These are phyloP conservation scores for Pichia occidentalis DNA, from an alignment of 805 yeast genomes.

Conservation along the genomic window DNA sequence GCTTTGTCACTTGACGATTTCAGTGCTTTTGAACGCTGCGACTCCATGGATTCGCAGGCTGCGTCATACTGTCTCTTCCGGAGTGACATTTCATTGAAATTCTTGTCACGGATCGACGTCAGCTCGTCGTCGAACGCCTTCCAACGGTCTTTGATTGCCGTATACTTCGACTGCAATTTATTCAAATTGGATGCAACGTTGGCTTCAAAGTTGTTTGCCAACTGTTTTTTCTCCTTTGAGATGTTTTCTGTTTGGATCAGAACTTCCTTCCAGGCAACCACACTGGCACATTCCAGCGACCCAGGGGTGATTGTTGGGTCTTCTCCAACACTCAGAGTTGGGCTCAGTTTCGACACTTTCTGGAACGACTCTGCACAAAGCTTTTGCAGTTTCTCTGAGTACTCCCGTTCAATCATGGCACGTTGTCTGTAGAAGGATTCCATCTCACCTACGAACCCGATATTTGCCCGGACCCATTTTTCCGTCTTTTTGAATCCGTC, in stretches of 20 bases:
- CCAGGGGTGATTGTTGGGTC: conserved; percentile 91
- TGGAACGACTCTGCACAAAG: conserved; percentile 65
- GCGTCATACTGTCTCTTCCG: conserved; percentile 75
- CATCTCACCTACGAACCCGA: conserved; percentile 70
- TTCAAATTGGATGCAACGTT: conserved; percentile 58
- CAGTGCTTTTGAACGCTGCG: conserved; percentile 66
- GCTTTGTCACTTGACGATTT: conserved; percentile 45
- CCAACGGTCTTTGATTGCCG: conserved; percentile 48
- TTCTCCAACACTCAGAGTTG: conserved; percentile 80
- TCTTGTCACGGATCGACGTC: conserved; percentile 37
- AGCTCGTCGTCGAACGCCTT: conserved; percentile 55
- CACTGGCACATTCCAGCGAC: conserved; percentile 77
- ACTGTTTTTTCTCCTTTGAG: conserved; percentile 55
- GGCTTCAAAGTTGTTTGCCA: conserved; percentile 52
- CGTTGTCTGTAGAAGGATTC: conserved; percentile 82
- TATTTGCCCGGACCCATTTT: conserved; percentile 71
- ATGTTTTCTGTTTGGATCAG: conserved; percentile 76
- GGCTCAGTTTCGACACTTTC: conserved; percentile 64
- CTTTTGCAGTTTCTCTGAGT: conserved; percentile 57
- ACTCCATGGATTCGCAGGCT: conserved; percentile 74
- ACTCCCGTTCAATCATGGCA: conserved; percentile 75
- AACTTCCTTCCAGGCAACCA: conserved; percentile 88
- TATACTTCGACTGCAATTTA: conserved; percentile 47
- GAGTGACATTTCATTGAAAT: conserved; percentile 53
- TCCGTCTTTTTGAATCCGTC: conserved; percentile 75